phyloP scores from a whole-genome alignment of 495 filamentous ascomycete genomes.

The Penicillium canescens region DNA sequence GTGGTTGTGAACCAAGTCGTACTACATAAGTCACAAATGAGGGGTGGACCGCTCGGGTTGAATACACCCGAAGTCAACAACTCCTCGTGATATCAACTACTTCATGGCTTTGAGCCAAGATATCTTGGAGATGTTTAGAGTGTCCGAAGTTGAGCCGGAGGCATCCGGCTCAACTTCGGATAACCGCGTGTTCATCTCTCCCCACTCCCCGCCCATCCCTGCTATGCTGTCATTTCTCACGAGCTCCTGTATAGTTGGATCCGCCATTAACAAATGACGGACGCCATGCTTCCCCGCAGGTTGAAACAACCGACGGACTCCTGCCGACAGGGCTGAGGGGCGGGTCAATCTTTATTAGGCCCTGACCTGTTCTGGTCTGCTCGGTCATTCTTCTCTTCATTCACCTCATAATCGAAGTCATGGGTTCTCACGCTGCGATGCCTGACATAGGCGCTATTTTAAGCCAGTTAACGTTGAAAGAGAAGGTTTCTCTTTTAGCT shows the following conservation, averaged over 20 bases:
- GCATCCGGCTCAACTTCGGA: not conserved
- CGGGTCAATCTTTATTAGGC: no score
- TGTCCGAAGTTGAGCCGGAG: constrained; percentile 6
- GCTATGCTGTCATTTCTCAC: not conserved
- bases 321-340: no score
- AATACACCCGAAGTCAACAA: not conserved
- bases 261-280: no score
- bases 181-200: not conserved
- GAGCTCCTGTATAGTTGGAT: no score
- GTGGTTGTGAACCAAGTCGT: not conserved
- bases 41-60: not conserved
- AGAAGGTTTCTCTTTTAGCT: not conserved
- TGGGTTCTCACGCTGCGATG: not conserved
- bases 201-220: not conserved
- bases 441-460: not conserved
- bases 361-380: not conserved
- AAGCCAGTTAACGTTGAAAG: not conserved
- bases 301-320: no score
- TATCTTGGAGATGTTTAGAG: no score
- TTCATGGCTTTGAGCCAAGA: not conserved
- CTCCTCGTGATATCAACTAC: not conserved
- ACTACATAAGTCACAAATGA: not conserved
- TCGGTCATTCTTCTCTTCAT: not conserved
- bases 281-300: no score
- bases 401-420: not conserved